These are phyloP conservation scores for Rhizopogon vinicolor DNA, from an alignment of 768 basidiomycete species.

Conservation along the genomic window DNA sequence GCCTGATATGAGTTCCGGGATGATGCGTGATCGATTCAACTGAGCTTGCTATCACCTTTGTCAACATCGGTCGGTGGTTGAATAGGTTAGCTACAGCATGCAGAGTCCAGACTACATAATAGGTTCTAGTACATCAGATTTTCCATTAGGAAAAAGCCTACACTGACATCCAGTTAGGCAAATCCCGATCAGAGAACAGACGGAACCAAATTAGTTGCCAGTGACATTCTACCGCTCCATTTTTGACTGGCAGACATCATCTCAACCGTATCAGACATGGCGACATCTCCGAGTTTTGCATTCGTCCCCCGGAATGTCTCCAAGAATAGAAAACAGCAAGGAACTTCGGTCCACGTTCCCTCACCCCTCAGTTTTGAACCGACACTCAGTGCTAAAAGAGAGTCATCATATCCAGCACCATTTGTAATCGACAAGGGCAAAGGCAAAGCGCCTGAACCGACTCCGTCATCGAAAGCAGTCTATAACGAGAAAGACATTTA, in stretches of 20 bases:
- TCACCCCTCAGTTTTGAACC: slow-evolving; percentile 4
- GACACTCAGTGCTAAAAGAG: slow-evolving; percentile 2
- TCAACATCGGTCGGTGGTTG: no score
- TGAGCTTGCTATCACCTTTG: no score
- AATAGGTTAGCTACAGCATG: no score
- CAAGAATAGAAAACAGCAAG: slow-evolving; percentile 25
- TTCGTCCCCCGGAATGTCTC: slow-evolving; percentile 46
- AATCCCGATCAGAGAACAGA: no score
- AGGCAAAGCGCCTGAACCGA: slow-evolving; percentile 12
- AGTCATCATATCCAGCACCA: neutral
- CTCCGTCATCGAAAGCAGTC: slow-evolving; percentile 12
- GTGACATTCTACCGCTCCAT: no score
- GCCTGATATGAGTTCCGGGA: neutral
- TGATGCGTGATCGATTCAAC: no score
- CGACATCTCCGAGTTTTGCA: slow-evolving; percentile 28
- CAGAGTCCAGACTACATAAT: no score
- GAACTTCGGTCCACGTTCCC: slow-evolving; percentile 10
- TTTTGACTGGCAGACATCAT: no score
- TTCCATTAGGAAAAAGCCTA: no score
- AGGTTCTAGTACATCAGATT: no score
- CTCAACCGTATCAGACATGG: slow-evolving; percentile 6
- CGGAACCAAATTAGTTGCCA: no score
- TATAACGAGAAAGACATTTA: slow-evolving; percentile 41
- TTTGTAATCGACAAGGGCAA: slow-evolving; percentile 21
- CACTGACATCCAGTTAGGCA: no score